Evolutionary conservation across 2,329 filamentous ascomycete species (phyloP), one percentile per base, ranked within the genome.

Genomic region (Akanthomyces dipterigenus): DNA sequence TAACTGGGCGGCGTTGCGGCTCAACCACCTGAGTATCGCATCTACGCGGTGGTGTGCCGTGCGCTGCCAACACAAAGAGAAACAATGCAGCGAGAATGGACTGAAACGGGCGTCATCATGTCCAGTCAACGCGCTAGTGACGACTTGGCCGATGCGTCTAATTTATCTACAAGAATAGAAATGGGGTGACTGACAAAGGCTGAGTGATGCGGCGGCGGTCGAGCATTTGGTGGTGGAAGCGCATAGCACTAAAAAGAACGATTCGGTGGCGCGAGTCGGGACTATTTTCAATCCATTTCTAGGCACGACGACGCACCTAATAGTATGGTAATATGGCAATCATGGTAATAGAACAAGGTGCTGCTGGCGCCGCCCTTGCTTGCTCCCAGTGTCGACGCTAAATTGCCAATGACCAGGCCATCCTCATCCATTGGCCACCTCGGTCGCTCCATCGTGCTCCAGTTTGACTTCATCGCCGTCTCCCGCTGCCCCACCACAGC

Each of bases 401-500:
- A 38, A 38, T 38, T 9, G 5, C 5, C 14, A 9, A 38, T 14
- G 12, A 5, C 36, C 36, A 38, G 36, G 36, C 11, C 36, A n/a
- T n/a, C n/a, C n/a, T n/a, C n/a, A n/a, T n/a, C n/a, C n/a, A 34
- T 34, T 34, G 31, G 31, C 31, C 31, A 20, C 28, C 5, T 14
- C 26, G 8, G 20, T n/a, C 48, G 26, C 18, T n/a, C 26, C 38
- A 24, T 38, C 40, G 12, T 26, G 22, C 36, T 43, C 53, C 24
- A 34, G 34, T 7, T 36, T 59, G 36, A 48, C 56, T 34, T 59
- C 56, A 51, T 59, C 56, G 36, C 56, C 46, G 46, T 22, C 36
- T 38, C 46, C 56, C 46, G 46, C n/a, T 18, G 56, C 56, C 56
- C 56, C 56, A 59, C 56, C 56, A 59, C 45, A 51, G 56, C 56